Percentiles rank a stretch among this genome's conserved stretches.
Conservation (phyloP, 306 rosid species). For the Cercis canadensis region DNA sequence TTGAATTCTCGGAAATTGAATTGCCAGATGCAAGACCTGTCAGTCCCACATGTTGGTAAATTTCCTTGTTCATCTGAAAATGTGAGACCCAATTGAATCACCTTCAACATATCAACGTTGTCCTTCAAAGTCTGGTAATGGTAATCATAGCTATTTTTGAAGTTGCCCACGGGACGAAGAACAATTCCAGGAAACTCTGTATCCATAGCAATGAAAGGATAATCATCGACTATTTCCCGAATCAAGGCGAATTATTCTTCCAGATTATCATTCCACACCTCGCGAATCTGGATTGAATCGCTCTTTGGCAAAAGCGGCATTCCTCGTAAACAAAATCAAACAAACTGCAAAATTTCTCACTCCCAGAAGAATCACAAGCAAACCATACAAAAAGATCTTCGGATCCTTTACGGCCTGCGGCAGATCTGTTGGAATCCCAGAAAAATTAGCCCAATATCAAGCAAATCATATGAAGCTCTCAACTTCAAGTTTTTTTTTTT, state of each 20-base stretch:
- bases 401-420: background rate
- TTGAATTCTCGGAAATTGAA: constrained; percentile 59
- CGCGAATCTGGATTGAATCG: constrained; percentile 58
- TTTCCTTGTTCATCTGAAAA: constrained; percentile 58
- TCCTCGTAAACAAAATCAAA: constrained; percentile 14
- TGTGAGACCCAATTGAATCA: constrained; percentile 57
- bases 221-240: constrained; percentile 52
- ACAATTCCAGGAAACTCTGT: constrained; percentile 59
- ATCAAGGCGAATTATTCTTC: constrained; percentile 52
- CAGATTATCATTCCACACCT: constrained; percentile 59
- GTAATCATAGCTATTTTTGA: constrained; percentile 47
- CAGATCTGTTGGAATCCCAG: constrained; percentile 31
- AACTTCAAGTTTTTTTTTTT: no score
- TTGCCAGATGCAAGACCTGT: constrained; percentile 54
- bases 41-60: constrained; percentile 37
- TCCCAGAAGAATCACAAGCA: background rate
- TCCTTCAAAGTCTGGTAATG: constrained; percentile 62
- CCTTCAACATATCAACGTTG: constrained; percentile 55
- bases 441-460: background rate
- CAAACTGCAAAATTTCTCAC: background rate
- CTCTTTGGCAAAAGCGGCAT: constrained; percentile 49
- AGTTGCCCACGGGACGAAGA: constrained; percentile 56
- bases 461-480: background rate
- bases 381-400: background rate
- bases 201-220: constrained; percentile 59